Base-by-base conservation (phyloP, 495 filamentous ascomycete genomes). In the Cladorrhinum samala region DNA sequence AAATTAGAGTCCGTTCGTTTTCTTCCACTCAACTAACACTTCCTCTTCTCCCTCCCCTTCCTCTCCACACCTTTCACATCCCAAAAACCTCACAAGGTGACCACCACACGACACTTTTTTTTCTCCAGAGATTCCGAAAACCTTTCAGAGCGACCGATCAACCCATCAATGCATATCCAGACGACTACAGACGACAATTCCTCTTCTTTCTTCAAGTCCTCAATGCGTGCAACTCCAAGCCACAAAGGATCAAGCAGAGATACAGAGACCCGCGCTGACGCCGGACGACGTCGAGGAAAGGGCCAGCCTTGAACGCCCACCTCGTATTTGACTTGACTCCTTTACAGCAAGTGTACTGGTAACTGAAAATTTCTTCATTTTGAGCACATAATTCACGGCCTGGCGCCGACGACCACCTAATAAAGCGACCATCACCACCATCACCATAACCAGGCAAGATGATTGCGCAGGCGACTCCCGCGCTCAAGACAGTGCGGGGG, bases 401-500 rank as follows among this genome's bases (percentile, higher is more conserved):
- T 19, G 39, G 17, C 39, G 39, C 11, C 39, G 39, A 20, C 42
- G 18, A 23, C 8, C 3, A 41, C 20, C 4, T 18, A n/a, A 41
- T 5, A 14, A 14, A n/a, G n/a, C 5, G 17, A 41, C 39, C 5
- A 41, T 33, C 25, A 25, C 16, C 14, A n/a, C 23, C 43, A 25
- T 44, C 40, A 40, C 21, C 21, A 41, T 36, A 61, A 71, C 17
- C 38, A 38, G 20, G 30, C 25, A 42, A 41, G 46, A 76, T 74
- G 72, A 40, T 71, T 43, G 55, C 66, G 27, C 67, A 70, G 52
- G 80, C 77, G 21, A 72, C 79, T 33, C 80, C 83, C 38, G 88
- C 90, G 39, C 72, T 83, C 55, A 85, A 78, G 24, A 88, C 85
- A 33, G 82, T 91, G 40, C 84, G 82, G 60, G 90, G 90, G 5